phyloP scores from a whole-genome alignment of 441 rosid species.

The Jatropha podagrica region DNA sequence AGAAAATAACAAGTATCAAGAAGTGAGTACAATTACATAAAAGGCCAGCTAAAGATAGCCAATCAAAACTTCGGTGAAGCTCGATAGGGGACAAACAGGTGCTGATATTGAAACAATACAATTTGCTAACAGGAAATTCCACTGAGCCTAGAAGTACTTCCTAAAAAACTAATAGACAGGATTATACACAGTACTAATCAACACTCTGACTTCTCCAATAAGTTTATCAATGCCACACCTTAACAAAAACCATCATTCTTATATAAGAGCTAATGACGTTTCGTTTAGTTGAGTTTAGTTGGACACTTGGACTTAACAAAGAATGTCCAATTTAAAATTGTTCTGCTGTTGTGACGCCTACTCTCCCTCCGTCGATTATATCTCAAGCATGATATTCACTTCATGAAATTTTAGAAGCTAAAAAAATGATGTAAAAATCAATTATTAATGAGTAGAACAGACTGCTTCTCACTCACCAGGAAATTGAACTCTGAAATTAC shows the following conservation, averaged over 20 bases:
- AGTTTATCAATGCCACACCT: neutral
- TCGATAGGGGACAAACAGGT: neutral
- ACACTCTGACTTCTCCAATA: neutral
- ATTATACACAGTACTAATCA: neutral
- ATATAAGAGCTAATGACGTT: neutral
- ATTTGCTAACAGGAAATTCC: neutral
- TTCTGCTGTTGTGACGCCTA: neutral
- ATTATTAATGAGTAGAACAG: neutral
- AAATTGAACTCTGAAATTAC: constrained; percentile 11
- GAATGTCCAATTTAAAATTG: neutral
- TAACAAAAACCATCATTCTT: neutral
- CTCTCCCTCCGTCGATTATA: neutral
- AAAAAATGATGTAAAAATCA: neutral
- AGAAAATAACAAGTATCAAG: neutral
- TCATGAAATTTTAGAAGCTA: neutral
- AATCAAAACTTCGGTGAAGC: neutral
- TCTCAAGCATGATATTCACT: neutral
- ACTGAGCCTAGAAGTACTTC: neutral
- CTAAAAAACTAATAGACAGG: neutral
- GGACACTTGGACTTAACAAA: constrained; percentile 8
- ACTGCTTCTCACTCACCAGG: constrained; percentile 37
- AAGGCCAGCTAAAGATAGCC: neutral
- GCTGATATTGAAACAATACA: neutral
- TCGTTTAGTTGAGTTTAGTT: neutral
- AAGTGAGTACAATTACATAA: neutral